Evolutionary conservation across 2,329 filamentous ascomycete genomes (phyloP).

Genomic region (Hypoxylon sp.): DNA sequence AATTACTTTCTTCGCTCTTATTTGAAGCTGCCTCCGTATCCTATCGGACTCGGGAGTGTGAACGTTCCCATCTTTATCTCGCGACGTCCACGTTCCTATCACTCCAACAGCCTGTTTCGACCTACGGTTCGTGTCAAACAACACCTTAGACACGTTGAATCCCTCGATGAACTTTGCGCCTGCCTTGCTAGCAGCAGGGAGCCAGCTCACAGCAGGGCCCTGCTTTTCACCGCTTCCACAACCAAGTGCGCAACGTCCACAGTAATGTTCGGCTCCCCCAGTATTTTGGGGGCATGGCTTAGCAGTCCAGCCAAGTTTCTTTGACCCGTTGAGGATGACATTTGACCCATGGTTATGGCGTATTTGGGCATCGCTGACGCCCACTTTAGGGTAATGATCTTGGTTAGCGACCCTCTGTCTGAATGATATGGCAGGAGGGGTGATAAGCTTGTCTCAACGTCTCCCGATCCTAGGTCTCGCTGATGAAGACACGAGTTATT

Average conservation of each 20-base stretch:
- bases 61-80: constrained; percentile 72
- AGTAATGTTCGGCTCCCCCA: constrained; percentile 78
- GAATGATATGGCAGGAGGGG: not conserved
- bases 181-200: constrained; percentile 82
- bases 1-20: constrained; percentile 85
- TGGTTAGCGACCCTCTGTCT: constrained; percentile 10
- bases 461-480: not conserved
- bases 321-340: constrained; percentile 79
- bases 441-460: not conserved
- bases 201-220: constrained; percentile 80
- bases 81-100: constrained; percentile 79
- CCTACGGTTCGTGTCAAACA: constrained; percentile 70
- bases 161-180: constrained; percentile 89
- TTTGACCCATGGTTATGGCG: constrained; percentile 80
- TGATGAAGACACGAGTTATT: not conserved
- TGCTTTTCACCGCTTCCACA: constrained; percentile 80
- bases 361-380: constrained; percentile 74
- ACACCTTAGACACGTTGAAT: constrained; percentile 76
- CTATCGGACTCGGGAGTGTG: constrained; percentile 63
- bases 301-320: constrained; percentile 79
- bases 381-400: constrained; percentile 63
- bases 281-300: constrained; percentile 84
- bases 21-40: constrained; percentile 70
- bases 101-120: constrained; percentile 76
- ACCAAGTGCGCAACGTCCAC: constrained; percentile 73